Conservation (phyloP, 257 asterid genomes). For the Jasminum sambac region DNA sequence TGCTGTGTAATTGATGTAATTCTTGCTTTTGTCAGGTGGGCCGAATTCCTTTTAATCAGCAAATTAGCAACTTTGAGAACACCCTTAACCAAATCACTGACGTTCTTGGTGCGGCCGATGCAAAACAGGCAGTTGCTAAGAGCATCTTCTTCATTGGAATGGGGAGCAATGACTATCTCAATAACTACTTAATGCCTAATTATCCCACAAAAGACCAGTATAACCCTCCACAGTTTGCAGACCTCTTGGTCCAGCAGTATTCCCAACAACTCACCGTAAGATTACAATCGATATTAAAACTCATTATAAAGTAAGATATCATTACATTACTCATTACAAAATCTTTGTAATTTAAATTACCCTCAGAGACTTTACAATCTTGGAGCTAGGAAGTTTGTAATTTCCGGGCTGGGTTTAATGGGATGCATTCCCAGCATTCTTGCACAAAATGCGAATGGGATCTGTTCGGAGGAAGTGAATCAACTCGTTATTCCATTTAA, state of each 20-base stretch:
- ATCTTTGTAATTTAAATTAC: no score
- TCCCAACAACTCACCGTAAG: constrained; percentile 68
- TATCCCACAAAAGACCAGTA: constrained; percentile 54
- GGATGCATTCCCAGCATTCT: constrained; percentile 92
- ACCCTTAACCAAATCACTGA: constrained; percentile 57
- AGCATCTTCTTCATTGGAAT: constrained; percentile 74
- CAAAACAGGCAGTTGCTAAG: constrained; percentile 44
- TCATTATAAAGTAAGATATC: no score
- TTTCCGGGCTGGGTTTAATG: constrained; percentile 79
- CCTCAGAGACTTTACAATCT: constrained; percentile 74
- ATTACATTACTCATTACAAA: no score
- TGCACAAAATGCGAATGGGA: constrained; percentile 53
- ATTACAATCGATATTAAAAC: background rate
- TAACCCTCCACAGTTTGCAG: constrained; percentile 69
- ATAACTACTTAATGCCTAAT: constrained; percentile 80
- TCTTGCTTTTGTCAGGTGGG: constrained; percentile 47
- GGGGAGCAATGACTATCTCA: constrained; percentile 91
- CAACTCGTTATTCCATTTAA: constrained; percentile 61
- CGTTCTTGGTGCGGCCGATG: constrained; percentile 47
- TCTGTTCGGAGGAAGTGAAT: constrained; percentile 71
- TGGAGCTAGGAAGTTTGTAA: constrained; percentile 86
- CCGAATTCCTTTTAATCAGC: constrained; percentile 85
- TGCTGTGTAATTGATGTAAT: background rate
- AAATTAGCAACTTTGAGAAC: constrained; percentile 75
- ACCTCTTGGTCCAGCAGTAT: constrained; percentile 60